phyloP scores from a whole-genome alignment of 805 yeast genomes.

The Scheffersomyces amazonensis region DNA sequence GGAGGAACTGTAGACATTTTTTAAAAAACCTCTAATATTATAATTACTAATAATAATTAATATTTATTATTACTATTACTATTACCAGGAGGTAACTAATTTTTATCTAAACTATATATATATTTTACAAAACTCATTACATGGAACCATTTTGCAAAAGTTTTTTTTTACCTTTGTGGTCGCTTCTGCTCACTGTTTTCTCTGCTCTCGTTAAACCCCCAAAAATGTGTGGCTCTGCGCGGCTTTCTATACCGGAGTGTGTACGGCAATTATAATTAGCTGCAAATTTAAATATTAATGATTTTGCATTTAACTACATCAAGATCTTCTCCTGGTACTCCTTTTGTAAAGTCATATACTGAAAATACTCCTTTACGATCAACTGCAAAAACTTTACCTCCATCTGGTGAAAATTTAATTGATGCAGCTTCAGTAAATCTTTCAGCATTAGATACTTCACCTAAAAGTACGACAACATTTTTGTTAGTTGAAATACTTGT shows the following conservation, averaged over 20 bases:
- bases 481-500: constrained; percentile 15
- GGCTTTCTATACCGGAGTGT: no score
- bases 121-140: no score
- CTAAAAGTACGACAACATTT: constrained; percentile 62
- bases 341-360: constrained; percentile 86
- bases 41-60: no score
- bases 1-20: constrained; percentile 25
- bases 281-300: constrained; percentile 25
- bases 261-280: constrained; percentile 2
- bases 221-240: no score
- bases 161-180: no score
- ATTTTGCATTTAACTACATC: constrained; percentile 68
- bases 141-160: no score
- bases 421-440: constrained; percentile 77
- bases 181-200: no score
- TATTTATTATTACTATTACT: no score
- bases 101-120: no score
- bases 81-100: no score
- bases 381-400: constrained; percentile 70
- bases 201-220: no score
- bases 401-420: constrained; percentile 71
- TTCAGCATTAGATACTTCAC: constrained; percentile 75
- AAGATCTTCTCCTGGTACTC: constrained; percentile 64
- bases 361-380: constrained; percentile 81
- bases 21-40: no score